Percentiles rank a stretch among this genome's conserved stretches.
Conservation (phyloP, 495 filamentous ascomycete genomes). For the Daldinia loculata region DNA sequence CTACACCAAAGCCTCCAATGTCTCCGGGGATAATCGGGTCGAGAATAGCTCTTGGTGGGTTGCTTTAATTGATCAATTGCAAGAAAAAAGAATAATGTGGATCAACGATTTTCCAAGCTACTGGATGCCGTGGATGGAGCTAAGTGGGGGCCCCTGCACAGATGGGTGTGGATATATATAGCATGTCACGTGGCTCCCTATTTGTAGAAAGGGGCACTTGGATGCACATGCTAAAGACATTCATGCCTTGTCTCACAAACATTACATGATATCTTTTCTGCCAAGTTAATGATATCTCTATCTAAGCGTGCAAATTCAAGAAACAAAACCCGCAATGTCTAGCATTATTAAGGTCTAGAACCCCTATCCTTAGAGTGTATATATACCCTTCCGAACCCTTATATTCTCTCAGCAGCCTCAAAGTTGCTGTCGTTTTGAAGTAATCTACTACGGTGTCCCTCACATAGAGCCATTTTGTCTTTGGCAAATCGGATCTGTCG, state of each 20-base stretch:
- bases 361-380: too few species aligned
- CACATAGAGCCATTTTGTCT: too few species aligned
- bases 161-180: not conserved
- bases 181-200: not conserved
- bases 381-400: too few species aligned
- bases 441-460: not conserved
- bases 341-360: too few species aligned
- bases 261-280: too few species aligned
- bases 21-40: conserved; percentile 3
- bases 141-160: not conserved
- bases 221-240: too few species aligned
- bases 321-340: too few species aligned
- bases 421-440: not conserved
- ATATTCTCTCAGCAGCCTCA: too few species aligned
- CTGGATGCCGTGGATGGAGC: not conserved
- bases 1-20: not conserved
- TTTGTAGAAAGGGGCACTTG: not conserved
- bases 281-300: too few species aligned
- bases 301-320: too few species aligned
- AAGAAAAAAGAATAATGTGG: conserved; percentile 5
- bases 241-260: too few species aligned
- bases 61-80: conserved; percentile 1
- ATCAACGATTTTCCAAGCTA: conserved; percentile 8
- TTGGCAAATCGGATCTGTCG: too few species aligned
- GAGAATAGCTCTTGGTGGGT: not conserved